Percentiles rank a stretch among this genome's conserved stretches.
phyloP scores from a whole-genome alignment of 805 yeast genomes.

The Grigorovia yakushimaensis region DNA sequence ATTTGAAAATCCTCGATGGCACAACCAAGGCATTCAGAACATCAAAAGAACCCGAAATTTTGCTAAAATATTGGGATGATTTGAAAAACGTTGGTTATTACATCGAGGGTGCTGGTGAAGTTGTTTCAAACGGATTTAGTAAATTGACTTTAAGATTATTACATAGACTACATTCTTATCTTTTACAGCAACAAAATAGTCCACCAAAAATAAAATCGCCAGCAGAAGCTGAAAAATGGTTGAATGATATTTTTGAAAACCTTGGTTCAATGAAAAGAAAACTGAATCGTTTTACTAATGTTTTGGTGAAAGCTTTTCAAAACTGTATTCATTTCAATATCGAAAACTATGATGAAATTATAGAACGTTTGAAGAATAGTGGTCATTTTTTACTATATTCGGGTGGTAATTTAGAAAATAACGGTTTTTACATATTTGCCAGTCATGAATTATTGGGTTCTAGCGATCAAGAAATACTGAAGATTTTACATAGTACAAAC shows the following conservation, averaged over 20 bases:
- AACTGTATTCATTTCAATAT: constrained; percentile 58
- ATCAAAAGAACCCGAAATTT: constrained; percentile 83
- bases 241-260: constrained; percentile 55
- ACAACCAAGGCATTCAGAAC: constrained; percentile 67
- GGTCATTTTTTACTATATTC: constrained; percentile 74
- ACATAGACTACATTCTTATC: constrained; percentile 57
- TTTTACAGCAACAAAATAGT: constrained; percentile 60
- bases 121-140: constrained; percentile 69
- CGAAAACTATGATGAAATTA: constrained; percentile 39
- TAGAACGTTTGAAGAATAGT: constrained; percentile 49
- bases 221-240: constrained; percentile 51
- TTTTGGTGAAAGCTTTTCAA: constrained; percentile 58
- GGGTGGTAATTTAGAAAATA: constrained; percentile 52
- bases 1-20: constrained; percentile 70
- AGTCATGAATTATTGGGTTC: constrained; percentile 38
- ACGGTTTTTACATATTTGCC: constrained; percentile 75
- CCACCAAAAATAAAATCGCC: constrained; percentile 38
- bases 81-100: constrained; percentile 68
- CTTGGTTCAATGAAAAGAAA: constrained; percentile 73
- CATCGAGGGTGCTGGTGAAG: constrained; percentile 72
- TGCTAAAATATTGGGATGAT: constrained; percentile 73
- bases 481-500: constrained; percentile 37
- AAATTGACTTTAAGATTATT: constrained; percentile 57
- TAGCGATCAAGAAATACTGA: constrained; percentile 34
- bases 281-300: constrained; percentile 64